Base-by-base conservation (phyloP, 306 rosid genomes). In the Sicyos edulis region DNA sequence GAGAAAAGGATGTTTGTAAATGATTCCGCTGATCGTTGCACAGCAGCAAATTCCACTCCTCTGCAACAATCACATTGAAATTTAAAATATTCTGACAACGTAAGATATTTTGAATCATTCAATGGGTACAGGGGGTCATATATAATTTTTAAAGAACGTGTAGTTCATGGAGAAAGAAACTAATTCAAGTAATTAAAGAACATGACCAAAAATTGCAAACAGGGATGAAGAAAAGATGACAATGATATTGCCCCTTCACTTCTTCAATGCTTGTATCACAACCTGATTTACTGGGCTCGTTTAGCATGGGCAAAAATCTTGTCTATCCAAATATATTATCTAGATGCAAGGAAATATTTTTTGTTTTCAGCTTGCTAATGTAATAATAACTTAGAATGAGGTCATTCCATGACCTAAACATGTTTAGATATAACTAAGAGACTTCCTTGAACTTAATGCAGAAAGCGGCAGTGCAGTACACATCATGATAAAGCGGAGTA, bases 1-100 rank as follows among this genome's bases (percentile, higher is more conserved):
- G 98, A 92, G 80, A 92, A 92, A 59, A 92, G 85, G 58, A 90
- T 86, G 72, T 90, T 92, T 44, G 90, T 78, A 79, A 82, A 84
- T 78, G 88, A 81, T 78, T 86, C 92, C 20, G 83, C 79, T 13
- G 89, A 84, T 82, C 78, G 88, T 70, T 90, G 90, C 64, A 77
- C 80, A 29, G 88, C 87, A 75, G 81, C 60, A 79, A 92, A 90
- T 83, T 92, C 92, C 83, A 77, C 59, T 66, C 87, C 87, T 84
- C 98, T 92, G 86, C 79, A 78, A 29, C 70, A 74, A 78, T 54
- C 82, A 55, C 10, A 62, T 58, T 56, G 73, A 55, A 77, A 24
- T 13, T 13, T 13, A 34, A 21, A 53, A 20, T 26, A 32, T 49
- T 37, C 53, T 16, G 61, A 10, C 6, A 16, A 10, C 42, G 75